Base-by-base conservation (phyloP, 345 rosid species). In the Dipteronia dyeriana region DNA sequence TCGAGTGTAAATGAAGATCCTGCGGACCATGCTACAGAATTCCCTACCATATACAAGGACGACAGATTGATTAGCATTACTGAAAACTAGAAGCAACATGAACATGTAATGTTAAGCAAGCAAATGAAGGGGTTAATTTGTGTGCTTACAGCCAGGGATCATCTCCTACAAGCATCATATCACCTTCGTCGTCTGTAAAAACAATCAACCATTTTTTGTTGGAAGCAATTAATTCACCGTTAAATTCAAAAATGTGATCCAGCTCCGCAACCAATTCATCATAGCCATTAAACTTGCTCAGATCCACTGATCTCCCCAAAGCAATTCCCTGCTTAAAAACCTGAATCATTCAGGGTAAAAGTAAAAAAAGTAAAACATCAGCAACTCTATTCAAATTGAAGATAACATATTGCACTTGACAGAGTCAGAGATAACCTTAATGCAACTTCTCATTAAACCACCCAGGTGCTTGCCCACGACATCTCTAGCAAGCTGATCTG, bases 131-230 rank as follows among this genome's bases (percentile, higher is more conserved):
- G 3, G 45, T 0, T 62, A 34, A 22, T 53, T 54, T 60, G 54
- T 4, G 20, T 26, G 64, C 91, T 81, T 88, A 88, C 91, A 81
- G 83, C 91, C 91, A 88, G 57, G 91, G 91, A 75, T 88, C 91
- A 68, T 88, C 91, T 83, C 91, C 91, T 66, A 84, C 88, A 25
- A 86, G 89, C 91, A 88, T 88, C 87, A 81, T 88, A 75, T 88
- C 91, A 25, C 85, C 87, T 66, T 88, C 91, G 26, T 88, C 86
- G 43, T 88, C 91, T 1, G 87, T 88, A 60, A 84, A 88, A 22
- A 88, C 89, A 71, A 88, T 80, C 78, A 83, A 56, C 91, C 91
- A 88, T 22, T 83, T 75, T 73, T 81, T 86, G 70, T 64, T 81
- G 3, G 84, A 78, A 69, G 79, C 76, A 62, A 78, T 67, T 66